These are phyloP conservation scores for Volutella citrinella DNA, from an alignment of 2,329 filamentous ascomycete genomes.

Conservation along the genomic window DNA sequence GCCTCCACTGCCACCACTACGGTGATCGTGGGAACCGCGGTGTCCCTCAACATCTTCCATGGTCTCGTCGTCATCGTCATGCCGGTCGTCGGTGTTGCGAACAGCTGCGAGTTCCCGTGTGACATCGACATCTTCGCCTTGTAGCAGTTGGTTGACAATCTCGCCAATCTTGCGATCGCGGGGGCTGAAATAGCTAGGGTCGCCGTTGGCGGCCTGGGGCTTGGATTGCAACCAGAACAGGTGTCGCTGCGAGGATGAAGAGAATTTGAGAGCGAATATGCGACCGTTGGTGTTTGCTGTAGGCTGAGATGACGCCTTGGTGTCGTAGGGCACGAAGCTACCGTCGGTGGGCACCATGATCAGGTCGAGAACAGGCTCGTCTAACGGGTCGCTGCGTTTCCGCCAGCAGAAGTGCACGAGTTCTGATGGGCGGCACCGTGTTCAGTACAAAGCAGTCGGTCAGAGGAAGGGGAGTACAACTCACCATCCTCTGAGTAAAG, in stretches of 20 bases:
- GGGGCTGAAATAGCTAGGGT: conserved; percentile 76
- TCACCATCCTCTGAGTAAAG: conserved; percentile 87
- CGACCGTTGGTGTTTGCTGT: conserved; percentile 75
- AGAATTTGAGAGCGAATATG: conserved; percentile 91
- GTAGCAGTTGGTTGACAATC: conserved; percentile 78
- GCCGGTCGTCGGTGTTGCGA: conserved; percentile 46
- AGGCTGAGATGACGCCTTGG: conserved; percentile 52
- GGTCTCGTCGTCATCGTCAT: conserved; percentile 54
- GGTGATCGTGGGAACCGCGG: conserved; percentile 56
- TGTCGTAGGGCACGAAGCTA: conserved; percentile 78
- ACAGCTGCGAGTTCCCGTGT: conserved; percentile 66
- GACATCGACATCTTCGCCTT: conserved; percentile 86
- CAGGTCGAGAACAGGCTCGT: conserved; percentile 79
- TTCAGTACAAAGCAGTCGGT: background rate
- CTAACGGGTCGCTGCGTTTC: conserved; percentile 66
- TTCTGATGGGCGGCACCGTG: conserved; percentile 50
- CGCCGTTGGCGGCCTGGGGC: conserved; percentile 66
- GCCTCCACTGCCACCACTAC: conserved; percentile 67
- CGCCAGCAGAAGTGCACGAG: conserved; percentile 98
- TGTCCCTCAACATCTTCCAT: conserved; percentile 65
- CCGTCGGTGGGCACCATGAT: conserved; percentile 92
- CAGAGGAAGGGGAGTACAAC: conserved; percentile 8
- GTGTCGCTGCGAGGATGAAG: conserved; percentile 84
- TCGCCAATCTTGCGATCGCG: conserved; percentile 85
- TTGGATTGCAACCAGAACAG: conserved; percentile 97